Percentiles rank a stretch among this genome's conserved stretches.
Evolutionary conservation across 768 basidiomycete genomes (phyloP).

Genomic region (Kwoniella dejecticola): DNA sequence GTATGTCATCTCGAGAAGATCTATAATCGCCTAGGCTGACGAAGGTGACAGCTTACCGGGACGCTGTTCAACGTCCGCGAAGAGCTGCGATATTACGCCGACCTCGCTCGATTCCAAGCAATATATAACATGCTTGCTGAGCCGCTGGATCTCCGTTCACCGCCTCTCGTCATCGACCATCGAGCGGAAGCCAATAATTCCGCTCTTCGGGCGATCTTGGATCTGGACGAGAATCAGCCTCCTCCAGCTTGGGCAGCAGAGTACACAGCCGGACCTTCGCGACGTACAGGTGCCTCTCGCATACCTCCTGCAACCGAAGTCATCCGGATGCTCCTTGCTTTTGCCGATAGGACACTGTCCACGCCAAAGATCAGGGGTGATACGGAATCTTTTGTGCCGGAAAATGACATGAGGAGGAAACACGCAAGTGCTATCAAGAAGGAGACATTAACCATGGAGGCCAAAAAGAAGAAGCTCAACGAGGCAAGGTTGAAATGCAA

Average conservation of each 20-base stretch:
- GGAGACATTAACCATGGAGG: slow-evolving; percentile 19
- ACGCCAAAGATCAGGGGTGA: slow-evolving; percentile 30
- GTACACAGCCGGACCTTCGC: slow-evolving; percentile 26
- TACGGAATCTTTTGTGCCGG: slow-evolving; percentile 25
- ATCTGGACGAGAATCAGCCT: slow-evolving; percentile 24
- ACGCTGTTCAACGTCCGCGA: slow-evolving; percentile 31
- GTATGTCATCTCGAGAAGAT: slow-evolving; percentile 16
- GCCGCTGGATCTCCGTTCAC: slow-evolving; percentile 21
- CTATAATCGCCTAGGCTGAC: not conserved
- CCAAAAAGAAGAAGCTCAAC: slow-evolving; percentile 30
- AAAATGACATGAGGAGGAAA: slow-evolving; percentile 15
- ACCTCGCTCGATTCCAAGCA: slow-evolving; percentile 40
- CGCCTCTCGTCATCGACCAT: slow-evolving; percentile 15
- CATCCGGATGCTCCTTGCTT: slow-evolving; percentile 39
- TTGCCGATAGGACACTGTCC: slow-evolving; percentile 31
- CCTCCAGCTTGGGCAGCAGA: slow-evolving; percentile 34
- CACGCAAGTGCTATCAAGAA: slow-evolving; percentile 19
- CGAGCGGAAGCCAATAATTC: slow-evolving; percentile 16
- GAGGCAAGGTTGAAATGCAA: slow-evolving; percentile 23
- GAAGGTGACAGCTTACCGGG: slow-evolving; percentile 15
- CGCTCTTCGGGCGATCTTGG: slow-evolving; percentile 29
- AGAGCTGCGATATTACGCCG: slow-evolving; percentile 46
- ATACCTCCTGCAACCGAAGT: slow-evolving; percentile 35
- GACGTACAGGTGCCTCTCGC: slow-evolving; percentile 32
- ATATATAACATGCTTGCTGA: slow-evolving; percentile 28